Percentiles rank a stretch among this genome's conserved stretches.
phyloP scores from a whole-genome alignment of 768 basidiomycete genomes.

The Tubosaeta brunneosetosa region DNA sequence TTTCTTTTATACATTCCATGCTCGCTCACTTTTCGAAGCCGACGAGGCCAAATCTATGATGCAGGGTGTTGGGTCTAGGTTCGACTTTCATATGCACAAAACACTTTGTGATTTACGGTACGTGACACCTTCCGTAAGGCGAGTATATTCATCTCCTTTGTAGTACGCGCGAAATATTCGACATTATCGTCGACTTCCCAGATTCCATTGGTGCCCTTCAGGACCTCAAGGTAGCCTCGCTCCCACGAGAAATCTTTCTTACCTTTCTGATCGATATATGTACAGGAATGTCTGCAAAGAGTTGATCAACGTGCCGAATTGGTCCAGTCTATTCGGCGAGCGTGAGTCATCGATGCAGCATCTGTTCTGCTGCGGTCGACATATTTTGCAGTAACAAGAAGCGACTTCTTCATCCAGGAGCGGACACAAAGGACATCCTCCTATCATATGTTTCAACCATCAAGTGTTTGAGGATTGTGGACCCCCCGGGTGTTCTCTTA shows the following conservation, averaged over 20 bases:
- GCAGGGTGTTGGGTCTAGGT: conserved; percentile 71
- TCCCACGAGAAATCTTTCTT: background rate
- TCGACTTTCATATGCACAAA: conserved; percentile 93
- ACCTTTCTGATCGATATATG: background rate
- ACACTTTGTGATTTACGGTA: conserved; percentile 84
- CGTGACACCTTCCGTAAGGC: conserved; percentile 16
- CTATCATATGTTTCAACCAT: conserved; percentile 90
- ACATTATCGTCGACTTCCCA: conserved; percentile 93
- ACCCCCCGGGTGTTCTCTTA: conserved; percentile 88
- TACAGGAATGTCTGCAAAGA: conserved; percentile 70
- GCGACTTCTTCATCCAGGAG: conserved; percentile 91
- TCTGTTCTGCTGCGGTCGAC: conserved; percentile 5
- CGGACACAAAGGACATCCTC: conserved; percentile 88
- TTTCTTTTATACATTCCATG: conserved; percentile 1
- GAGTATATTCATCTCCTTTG: background rate
- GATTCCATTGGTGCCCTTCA: conserved; percentile 80
- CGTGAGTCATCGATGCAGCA: conserved; percentile 40
- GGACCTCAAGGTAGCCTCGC: conserved; percentile 65
- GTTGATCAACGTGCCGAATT: conserved; percentile 77
- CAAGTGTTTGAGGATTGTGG: conserved; percentile 82
- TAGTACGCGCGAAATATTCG: conserved; percentile 83
- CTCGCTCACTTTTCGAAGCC: conserved; percentile 34
- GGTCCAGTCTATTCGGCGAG: conserved; percentile 71
- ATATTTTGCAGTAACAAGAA: conserved; percentile 59
- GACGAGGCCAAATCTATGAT: conserved; percentile 71